These are phyloP conservation scores for Ballota nigra DNA, from an alignment of 257 asterid genomes.

Conservation along the genomic window DNA sequence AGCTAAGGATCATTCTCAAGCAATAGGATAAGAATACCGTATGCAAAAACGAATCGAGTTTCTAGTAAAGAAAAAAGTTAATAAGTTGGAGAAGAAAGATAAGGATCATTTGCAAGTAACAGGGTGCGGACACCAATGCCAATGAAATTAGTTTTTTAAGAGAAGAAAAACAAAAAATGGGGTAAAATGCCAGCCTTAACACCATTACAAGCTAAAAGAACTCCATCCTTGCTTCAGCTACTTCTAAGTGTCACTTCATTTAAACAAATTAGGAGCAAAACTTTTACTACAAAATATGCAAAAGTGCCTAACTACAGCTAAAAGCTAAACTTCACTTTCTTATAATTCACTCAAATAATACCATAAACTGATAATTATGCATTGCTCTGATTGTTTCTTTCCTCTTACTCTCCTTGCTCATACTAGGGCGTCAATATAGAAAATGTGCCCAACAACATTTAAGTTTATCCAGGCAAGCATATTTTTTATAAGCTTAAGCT, in stretches of 20 bases:
- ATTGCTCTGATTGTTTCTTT: slow-evolving; percentile 4
- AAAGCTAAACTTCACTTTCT: neutral
- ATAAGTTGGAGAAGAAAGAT: neutral
- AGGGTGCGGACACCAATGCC: neutral
- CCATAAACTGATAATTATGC: neutral
- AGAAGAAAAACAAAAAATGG: neutral
- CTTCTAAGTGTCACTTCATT: neutral
- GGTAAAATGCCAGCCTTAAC: neutral
- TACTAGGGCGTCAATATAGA: neutral
- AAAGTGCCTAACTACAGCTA: neutral
- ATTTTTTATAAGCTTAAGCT: slow-evolving; percentile 15
- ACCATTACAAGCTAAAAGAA: neutral
- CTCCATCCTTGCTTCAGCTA: neutral
- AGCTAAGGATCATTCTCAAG: neutral
- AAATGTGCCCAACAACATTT: neutral
- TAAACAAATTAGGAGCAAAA: neutral
- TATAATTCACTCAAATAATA: neutral
- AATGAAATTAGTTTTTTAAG: neutral
- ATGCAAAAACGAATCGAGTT: neutral
- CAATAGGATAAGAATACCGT: neutral
- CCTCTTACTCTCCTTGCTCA: slow-evolving; percentile 10
- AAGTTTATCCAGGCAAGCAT: slow-evolving; percentile 1
- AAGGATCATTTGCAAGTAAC: neutral
- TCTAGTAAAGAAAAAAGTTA: neutral
- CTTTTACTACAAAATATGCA: neutral